These are phyloP conservation scores for Penicillium digitatum DNA, from an alignment of 2,329 filamentous ascomycete genomes.

Conservation along the genomic window DNA sequence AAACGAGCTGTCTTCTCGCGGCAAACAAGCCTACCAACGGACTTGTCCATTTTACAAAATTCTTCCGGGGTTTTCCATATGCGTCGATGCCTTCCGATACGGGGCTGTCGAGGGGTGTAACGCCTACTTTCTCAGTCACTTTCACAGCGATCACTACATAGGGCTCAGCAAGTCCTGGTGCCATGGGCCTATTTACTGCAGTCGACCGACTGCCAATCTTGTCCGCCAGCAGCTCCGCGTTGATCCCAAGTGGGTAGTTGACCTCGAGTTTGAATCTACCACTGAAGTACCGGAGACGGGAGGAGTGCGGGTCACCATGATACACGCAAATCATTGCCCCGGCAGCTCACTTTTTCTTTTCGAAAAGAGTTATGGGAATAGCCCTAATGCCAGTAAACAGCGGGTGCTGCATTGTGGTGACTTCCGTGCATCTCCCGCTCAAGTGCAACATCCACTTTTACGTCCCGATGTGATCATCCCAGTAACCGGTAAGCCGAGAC, in stretches of 20 bases:
- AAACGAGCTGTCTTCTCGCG: constrained; percentile 69
- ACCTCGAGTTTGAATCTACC: constrained; percentile 77
- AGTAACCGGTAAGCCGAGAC: constrained; percentile 64
- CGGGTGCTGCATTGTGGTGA: constrained; percentile 93
- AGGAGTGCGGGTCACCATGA: constrained; percentile 86
- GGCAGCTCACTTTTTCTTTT: constrained; percentile 93
- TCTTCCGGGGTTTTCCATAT: constrained; percentile 85
- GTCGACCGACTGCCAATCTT: constrained; percentile 82
- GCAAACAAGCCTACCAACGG: constrained; percentile 79
- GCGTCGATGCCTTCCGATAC: constrained; percentile 93
- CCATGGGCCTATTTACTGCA: constrained; percentile 96
- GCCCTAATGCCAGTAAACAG: constrained; percentile 59
- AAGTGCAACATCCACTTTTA: constrained; percentile 76
- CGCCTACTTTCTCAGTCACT: constrained; percentile 95
- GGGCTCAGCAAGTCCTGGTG: constrained; percentile 83
- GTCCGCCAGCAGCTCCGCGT: constrained; percentile 82
- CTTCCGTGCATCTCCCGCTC: constrained; percentile 82
- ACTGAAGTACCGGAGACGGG: constrained; percentile 76
- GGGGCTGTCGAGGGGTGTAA: constrained; percentile 87
- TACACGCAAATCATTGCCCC: constrained; percentile 93
- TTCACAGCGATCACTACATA: constrained; percentile 96
- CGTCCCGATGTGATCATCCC: constrained; percentile 69
- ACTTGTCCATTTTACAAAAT: constrained; percentile 99
- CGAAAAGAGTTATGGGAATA: constrained; percentile 67
- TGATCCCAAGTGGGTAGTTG: constrained; percentile 77